Percentiles rank a stretch among this genome's conserved stretches.
These are phyloP conservation scores for Penicillium sp. DNA, from an alignment of 2,329 filamentous ascomycete species.

Conservation along the genomic window DNA sequence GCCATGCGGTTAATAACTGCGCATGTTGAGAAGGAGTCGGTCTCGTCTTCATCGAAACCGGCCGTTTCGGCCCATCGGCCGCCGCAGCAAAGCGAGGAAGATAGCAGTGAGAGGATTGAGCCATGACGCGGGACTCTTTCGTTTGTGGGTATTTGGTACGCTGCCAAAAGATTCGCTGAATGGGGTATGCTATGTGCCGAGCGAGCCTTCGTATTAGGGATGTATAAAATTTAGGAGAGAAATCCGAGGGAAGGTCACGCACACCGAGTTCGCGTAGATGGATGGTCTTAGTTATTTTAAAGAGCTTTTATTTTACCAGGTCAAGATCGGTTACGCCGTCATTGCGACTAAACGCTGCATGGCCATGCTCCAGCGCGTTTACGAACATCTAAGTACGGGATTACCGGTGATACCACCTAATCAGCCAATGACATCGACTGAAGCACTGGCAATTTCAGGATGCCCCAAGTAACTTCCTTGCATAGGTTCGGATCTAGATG, in stretches of 20 bases:
- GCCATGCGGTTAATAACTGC: constrained; percentile 32
- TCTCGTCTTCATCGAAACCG: constrained; percentile 35
- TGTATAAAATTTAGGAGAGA: neutral
- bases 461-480: constrained; percentile 25
- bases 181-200: neutral
- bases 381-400: constrained; percentile 11
- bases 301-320: constrained; percentile 14
- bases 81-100: constrained; percentile 36
- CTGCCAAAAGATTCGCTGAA: neutral
- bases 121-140: constrained; percentile 19
- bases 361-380: constrained; percentile 22
- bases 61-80: constrained; percentile 30
- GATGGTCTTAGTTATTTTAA: constrained; percentile 21
- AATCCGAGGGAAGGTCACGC: constrained; percentile 11
- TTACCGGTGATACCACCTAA: constrained; percentile 16
- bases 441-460: constrained; percentile 15
- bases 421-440: constrained; percentile 8
- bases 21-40: constrained; percentile 29
- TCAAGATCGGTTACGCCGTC: constrained; percentile 17
- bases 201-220: constrained; percentile 2
- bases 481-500: constrained; percentile 25
- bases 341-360: constrained; percentile 21
- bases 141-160: neutral
- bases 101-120: constrained; percentile 33
- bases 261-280: constrained; percentile 8